A percentile compares a stretch with the other conserved stretches of the same genome.
These are phyloP conservation scores for Aspergillus fumigatiaffinis DNA, from an alignment of 2,329 filamentous ascomycete species.

Conservation along the genomic window DNA sequence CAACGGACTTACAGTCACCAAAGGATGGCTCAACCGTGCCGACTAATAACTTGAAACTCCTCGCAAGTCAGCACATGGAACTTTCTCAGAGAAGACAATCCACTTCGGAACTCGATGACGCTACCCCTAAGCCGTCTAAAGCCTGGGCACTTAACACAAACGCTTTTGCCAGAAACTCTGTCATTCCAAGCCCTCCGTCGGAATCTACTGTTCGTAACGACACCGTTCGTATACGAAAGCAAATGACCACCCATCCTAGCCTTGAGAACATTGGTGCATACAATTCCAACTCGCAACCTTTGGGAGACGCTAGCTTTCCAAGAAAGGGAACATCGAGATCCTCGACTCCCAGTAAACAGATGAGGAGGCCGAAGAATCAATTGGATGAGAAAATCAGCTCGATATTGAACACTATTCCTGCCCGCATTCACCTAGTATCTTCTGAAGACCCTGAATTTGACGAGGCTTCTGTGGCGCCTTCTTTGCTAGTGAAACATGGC, in stretches of 20 bases:
- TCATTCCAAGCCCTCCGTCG: slow-evolving; percentile 10
- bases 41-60: slow-evolving; percentile 3
- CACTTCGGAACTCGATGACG: slow-evolving; percentile 6
- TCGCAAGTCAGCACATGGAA: slow-evolving; percentile 11
- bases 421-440: slow-evolving; percentile 69
- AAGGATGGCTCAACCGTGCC: slow-evolving; percentile 8
- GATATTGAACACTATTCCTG: slow-evolving; percentile 72
- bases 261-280: slow-evolving; percentile 30
- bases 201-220: slow-evolving; percentile 20
- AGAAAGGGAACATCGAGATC: slow-evolving; percentile 20
- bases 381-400: slow-evolving; percentile 76
- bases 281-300: slow-evolving; percentile 20
- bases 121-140: slow-evolving; percentile 2
- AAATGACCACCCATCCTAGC: slow-evolving; percentile 28
- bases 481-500: slow-evolving; percentile 32
- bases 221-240: slow-evolving; percentile 24
- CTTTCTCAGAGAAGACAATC: slow-evolving; percentile 12
- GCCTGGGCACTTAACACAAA: slow-evolving; percentile 16
- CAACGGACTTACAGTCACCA: slow-evolving; percentile 10
- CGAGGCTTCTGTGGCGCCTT: slow-evolving; percentile 28
- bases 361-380: slow-evolving; percentile 56
- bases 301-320: slow-evolving; percentile 16
- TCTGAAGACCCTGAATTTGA: slow-evolving; percentile 39
- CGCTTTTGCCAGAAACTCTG: slow-evolving; percentile 13
- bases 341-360: slow-evolving; percentile 41